A percentile compares a stretch with the other conserved stretches of the same genome.
Evolutionary conservation across 2,329 filamentous ascomycete genomes (phyloP).

Genomic region (Ciborinia camelliae): DNA sequence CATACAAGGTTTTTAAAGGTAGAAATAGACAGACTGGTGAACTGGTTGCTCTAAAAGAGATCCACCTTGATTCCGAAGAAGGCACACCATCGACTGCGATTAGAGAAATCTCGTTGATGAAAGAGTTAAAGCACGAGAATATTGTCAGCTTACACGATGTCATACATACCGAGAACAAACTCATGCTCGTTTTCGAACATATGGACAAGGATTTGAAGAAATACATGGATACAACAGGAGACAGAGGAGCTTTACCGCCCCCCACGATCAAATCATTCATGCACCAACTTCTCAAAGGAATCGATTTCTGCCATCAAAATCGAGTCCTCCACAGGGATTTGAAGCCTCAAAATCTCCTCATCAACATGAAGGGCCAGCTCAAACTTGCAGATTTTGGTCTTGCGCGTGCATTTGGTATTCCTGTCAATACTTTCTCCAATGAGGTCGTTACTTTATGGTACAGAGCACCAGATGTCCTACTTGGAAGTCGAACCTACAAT

Average conservation of each 20-base stretch:
- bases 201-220: constrained; percentile 99
- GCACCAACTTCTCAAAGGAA: constrained; percentile 93
- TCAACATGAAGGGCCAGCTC: constrained; percentile 84
- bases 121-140: constrained; percentile 98
- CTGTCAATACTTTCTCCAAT: constrained; percentile 97
- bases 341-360: constrained; percentile 94
- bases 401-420: constrained; percentile 91
- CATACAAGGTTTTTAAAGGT: constrained; percentile 86
- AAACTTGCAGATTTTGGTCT: constrained; percentile 95
- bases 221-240: constrained; percentile 94
- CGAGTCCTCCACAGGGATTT: constrained; percentile 91
- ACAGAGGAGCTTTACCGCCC: constrained; percentile 84
- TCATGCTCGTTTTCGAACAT: constrained; percentile 98
- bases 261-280: constrained; percentile 97
- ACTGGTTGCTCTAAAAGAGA: constrained; percentile 95
- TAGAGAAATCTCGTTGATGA: constrained; percentile 98
- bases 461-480: constrained; percentile 88
- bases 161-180: constrained; percentile 98
- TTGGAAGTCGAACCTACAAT: constrained; percentile 94
- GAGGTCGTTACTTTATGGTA: constrained; percentile 99
- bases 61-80: constrained; percentile 97
- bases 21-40: constrained; percentile 96
- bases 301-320: constrained; percentile 98
- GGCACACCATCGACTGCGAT: constrained; percentile 96
- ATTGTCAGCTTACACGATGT: constrained; percentile 97